phyloP scores from a whole-genome alignment of 2,329 filamentous ascomycete genomes.

The Apiospora kogelbergensis region DNA sequence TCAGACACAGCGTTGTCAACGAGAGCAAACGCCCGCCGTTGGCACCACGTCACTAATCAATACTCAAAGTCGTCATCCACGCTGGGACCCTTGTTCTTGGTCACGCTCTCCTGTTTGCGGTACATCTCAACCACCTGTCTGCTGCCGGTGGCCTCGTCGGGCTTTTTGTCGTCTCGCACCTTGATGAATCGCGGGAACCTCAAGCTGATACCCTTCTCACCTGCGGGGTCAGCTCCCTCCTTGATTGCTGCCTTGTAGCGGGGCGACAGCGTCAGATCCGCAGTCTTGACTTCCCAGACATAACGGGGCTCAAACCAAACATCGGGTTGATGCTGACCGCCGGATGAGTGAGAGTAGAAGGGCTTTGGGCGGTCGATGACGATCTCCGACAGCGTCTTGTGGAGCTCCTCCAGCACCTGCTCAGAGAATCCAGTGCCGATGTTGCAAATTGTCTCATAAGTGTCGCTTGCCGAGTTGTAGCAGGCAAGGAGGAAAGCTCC shows the following conservation, averaged over 20 bases:
- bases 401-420: slow-evolving; percentile 84
- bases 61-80: slow-evolving; percentile 99
- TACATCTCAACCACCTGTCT: slow-evolving; percentile 96
- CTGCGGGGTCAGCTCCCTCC: slow-evolving; percentile 71
- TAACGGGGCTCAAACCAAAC: slow-evolving; percentile 96
- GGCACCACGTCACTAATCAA: slow-evolving; percentile 37
- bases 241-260: slow-evolving; percentile 88
- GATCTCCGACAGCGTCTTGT: slow-evolving; percentile 71
- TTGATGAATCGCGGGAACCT: slow-evolving; percentile 94
- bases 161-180: slow-evolving; percentile 91
- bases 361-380: slow-evolving; percentile 91
- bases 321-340: slow-evolving; percentile 91
- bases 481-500: slow-evolving; percentile 94
- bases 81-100: slow-evolving; percentile 79
- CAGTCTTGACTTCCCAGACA: slow-evolving; percentile 98
- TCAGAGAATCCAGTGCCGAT: slow-evolving; percentile 98
- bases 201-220: slow-evolving; percentile 79
- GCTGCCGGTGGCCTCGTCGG: slow-evolving; percentile 82
- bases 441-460: slow-evolving; percentile 95
- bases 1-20: background rate
- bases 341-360: slow-evolving; percentile 84
- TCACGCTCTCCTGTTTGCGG: slow-evolving; percentile 85
- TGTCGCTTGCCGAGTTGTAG: slow-evolving; percentile 78
- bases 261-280: slow-evolving; percentile 89
- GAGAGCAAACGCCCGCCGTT: background rate